These are phyloP conservation scores for Globomyces sp. DNA, from an alignment of 371 early-diverging fungal genomes.

Conservation along the genomic window DNA sequence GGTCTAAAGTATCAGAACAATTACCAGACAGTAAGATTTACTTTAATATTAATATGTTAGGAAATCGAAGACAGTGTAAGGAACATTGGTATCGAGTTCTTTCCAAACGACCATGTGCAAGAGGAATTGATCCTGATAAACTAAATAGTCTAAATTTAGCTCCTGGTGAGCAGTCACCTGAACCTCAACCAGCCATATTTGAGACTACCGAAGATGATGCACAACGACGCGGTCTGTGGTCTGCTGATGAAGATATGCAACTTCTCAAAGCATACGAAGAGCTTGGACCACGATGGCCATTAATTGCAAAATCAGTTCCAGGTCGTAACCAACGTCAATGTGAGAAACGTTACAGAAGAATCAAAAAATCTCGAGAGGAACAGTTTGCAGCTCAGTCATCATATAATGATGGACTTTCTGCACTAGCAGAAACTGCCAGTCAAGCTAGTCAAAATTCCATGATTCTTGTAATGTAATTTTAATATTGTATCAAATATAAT, in stretches of 20 bases:
- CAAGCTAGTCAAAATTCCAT: slow-evolving; percentile 1
- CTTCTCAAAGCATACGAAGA: slow-evolving; percentile 12
- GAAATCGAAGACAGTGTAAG: slow-evolving; percentile 34
- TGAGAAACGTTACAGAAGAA: slow-evolving; percentile 14
- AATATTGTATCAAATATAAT: neutral
- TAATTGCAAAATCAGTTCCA: slow-evolving; percentile 14
- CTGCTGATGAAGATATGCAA: slow-evolving; percentile 13
- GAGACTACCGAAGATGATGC: slow-evolving; percentile 14
- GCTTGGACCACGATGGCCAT: slow-evolving; percentile 12
- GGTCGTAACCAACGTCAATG: slow-evolving; percentile 9
- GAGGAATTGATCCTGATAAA: slow-evolving; percentile 16
- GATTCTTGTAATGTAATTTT: slow-evolving; percentile 7
- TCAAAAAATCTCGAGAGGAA: slow-evolving; percentile 13
- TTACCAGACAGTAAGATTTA: neutral
- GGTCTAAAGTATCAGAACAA: slow-evolving; percentile 8
- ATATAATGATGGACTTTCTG: neutral
- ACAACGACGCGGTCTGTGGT: slow-evolving; percentile 15
- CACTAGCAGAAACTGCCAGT: slow-evolving; percentile 1
- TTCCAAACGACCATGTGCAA: slow-evolving; percentile 20
- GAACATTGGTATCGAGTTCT: slow-evolving; percentile 36
- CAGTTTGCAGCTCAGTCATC: neutral
- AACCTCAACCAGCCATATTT: neutral
- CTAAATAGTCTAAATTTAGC: neutral
- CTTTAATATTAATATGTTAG: slow-evolving; percentile 1
- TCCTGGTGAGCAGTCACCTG: neutral